Evolutionary conservation across 2,329 filamentous ascomycete genomes (phyloP).

Genomic region (Colletotrichum sp.): DNA sequence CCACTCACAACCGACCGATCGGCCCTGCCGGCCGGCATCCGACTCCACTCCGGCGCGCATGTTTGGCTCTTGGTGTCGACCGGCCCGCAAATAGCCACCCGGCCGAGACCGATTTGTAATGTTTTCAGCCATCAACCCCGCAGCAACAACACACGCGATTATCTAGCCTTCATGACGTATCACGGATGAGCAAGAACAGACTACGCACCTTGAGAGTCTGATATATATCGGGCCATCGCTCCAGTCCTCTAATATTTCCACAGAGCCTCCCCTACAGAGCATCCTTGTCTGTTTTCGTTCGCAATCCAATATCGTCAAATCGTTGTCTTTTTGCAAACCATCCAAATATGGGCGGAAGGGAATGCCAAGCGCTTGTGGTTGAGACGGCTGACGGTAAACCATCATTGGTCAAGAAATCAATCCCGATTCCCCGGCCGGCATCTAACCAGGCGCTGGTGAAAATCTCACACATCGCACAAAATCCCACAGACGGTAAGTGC

Average conservation of each 20-base stretch:
- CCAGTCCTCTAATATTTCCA: background rate
- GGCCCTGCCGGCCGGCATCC: background rate
- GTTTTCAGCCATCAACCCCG: background rate
- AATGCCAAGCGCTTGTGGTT: conserved; percentile 8
- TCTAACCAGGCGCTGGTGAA: conserved; percentile 27
- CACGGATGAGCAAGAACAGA: background rate
- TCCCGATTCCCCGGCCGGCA: conserved; percentile 3
- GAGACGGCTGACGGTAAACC: background rate
- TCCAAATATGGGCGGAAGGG: background rate
- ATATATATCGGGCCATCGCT: background rate
- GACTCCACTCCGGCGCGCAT: background rate
- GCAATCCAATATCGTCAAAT: background rate
- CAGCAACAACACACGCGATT: background rate
- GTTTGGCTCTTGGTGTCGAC: background rate
- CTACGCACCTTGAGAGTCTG: background rate
- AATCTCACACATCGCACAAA: conserved; percentile 26
- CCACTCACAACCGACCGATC: background rate
- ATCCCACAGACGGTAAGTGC: conserved; percentile 27
- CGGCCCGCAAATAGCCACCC: background rate
- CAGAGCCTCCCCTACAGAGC: background rate
- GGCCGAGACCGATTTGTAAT: background rate
- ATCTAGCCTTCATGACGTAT: background rate
- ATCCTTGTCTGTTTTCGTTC: background rate
- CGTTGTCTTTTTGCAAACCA: background rate
- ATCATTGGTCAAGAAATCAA: background rate